Evolutionary conservation across 164 flowering plant genomes (phyloP), one percentile per base, ranked within the genome.

Genomic region (Malania oleifera): DNA sequence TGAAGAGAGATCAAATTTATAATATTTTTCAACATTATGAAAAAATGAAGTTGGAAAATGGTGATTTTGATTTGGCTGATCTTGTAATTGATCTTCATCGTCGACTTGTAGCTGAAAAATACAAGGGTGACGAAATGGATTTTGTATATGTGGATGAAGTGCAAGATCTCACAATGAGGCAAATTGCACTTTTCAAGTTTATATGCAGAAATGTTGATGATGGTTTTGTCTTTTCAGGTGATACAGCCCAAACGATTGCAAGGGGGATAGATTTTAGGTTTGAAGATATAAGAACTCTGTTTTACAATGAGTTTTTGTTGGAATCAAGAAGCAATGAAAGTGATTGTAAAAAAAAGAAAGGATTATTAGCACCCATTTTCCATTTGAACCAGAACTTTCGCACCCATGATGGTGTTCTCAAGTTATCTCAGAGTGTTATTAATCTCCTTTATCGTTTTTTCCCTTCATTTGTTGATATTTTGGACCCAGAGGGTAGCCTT

Each of bases 351-450:
- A 8, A 50, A 23, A 6, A 27, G 53, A 50, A 24, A 27, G 53
- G 53, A 12, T 17, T 50, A 23, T 0, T 50, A 23, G 23, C 53
- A 50, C 53, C 53, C 53, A 50, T 50, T 25, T 50, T 50, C 18
- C 53, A 50, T 27, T 27, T 50, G 53, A 50, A 50, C 34, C 53
- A 58, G 26, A 59, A 70, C 19, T 70, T 71, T 9, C 64, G 65
- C 8, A 62, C 74, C 1, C 70, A 71, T 37, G 57, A 50, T 15
- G 67, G 70, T 35, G 67, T 71, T n/a, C 67, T 71, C 9, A 71
- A 67, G 23, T 19, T 71, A 44, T 62, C 70, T 19, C 64, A 71
- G 22, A 71, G 70, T 28, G 61, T 63, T 7, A 34, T 62, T 55
- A 64, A 62, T 15, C 53, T 67, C 50, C 48, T 26, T 1, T 54